These are phyloP conservation scores for Puccinia polysora DNA, from an alignment of 1,284 basidiomycete genomes.

Conservation along the genomic window DNA sequence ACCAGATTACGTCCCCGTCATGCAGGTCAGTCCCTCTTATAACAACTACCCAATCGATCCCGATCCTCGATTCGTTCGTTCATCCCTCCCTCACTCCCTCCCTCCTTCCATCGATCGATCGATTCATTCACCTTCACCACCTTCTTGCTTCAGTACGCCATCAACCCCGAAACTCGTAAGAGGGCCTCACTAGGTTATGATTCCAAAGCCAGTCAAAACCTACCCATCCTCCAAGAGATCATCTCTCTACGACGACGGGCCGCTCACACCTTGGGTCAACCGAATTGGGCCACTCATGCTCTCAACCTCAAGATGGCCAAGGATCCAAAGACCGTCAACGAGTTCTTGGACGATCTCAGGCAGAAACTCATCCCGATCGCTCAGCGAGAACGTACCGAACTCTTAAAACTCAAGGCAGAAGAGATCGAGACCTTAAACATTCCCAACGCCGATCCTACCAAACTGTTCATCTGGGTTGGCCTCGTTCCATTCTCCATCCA, in stretches of 20 bases:
- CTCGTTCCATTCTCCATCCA: no score
- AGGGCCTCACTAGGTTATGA: slow-evolving; percentile 65
- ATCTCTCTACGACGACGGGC: slow-evolving; percentile 67
- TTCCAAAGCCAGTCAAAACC: slow-evolving; percentile 64
- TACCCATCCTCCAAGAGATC: slow-evolving; percentile 63
- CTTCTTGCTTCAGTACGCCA: slow-evolving; percentile 72
- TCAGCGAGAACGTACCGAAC: slow-evolving; percentile 62
- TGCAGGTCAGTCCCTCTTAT: slow-evolving; percentile 51
- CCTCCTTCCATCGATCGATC: no score
- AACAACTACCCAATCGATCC: no score
- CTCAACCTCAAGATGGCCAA: slow-evolving; percentile 82
- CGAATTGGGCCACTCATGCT: slow-evolving; percentile 74
- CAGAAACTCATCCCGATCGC: slow-evolving; percentile 68
- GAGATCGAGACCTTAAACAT: slow-evolving; percentile 62
- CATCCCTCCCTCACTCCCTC: no score
- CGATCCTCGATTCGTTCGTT: no score
- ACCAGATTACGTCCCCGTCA: slow-evolving; percentile 71
- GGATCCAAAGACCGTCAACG: slow-evolving; percentile 60
- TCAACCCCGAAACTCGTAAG: slow-evolving; percentile 65
- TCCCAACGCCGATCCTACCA: slow-evolving; percentile 62
- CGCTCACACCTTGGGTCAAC: slow-evolving; percentile 64
- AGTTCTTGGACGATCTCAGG: slow-evolving; percentile 69
- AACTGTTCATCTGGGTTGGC: slow-evolving; percentile 70
- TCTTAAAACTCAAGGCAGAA: slow-evolving; percentile 68
- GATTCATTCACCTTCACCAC: no score